A percentile compares a stretch with the other conserved stretches of the same genome.
These are phyloP conservation scores for Pseudotsuga menziesii DNA, from an alignment of 75 land plant species.

Conservation along the genomic window DNA sequence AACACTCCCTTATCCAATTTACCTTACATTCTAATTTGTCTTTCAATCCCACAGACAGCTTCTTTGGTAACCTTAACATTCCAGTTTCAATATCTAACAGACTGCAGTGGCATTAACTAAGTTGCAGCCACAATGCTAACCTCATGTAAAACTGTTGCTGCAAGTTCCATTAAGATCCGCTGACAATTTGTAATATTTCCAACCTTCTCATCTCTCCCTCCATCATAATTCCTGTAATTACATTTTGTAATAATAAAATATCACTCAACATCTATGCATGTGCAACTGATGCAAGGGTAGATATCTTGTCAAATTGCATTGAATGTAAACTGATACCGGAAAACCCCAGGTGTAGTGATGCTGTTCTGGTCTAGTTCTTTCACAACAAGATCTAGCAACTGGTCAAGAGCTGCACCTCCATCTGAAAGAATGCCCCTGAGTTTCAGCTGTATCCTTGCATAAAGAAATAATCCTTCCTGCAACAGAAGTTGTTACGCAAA, in stretches of 20 bases:
- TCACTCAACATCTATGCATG: neutral
- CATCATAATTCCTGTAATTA: slow-evolving; percentile 44
- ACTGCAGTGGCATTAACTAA: no score
- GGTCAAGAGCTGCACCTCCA: slow-evolving; percentile 45
- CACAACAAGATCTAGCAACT: slow-evolving; percentile 63
- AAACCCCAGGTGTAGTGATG: slow-evolving; percentile 17
- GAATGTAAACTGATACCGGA: slow-evolving; percentile 34
- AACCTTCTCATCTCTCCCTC: slow-evolving; percentile 63
- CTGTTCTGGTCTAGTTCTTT: slow-evolving; percentile 79
- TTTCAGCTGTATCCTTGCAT: slow-evolving; percentile 66
- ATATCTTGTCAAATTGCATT: neutral
- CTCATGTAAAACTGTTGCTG: slow-evolving; percentile 71
- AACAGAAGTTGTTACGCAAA: slow-evolving; percentile 4
- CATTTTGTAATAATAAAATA: neutral
- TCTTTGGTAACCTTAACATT: no score
- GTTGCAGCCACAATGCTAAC: slow-evolving; percentile 19
- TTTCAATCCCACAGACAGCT: no score
- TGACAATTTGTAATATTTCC: slow-evolving; percentile 38
- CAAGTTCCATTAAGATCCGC: slow-evolving; percentile 66
- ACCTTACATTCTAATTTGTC: no score
- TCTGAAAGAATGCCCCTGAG: slow-evolving; percentile 36
- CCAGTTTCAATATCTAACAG: no score
- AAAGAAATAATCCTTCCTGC: slow-evolving; percentile 64
- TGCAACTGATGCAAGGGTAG: neutral
- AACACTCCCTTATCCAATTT: no score